Percentiles rank a stretch among this genome's conserved stretches.
Conservation (phyloP, 2,329 filamentous ascomycete genomes). For the Colletotrichum cordylinicola region DNA sequence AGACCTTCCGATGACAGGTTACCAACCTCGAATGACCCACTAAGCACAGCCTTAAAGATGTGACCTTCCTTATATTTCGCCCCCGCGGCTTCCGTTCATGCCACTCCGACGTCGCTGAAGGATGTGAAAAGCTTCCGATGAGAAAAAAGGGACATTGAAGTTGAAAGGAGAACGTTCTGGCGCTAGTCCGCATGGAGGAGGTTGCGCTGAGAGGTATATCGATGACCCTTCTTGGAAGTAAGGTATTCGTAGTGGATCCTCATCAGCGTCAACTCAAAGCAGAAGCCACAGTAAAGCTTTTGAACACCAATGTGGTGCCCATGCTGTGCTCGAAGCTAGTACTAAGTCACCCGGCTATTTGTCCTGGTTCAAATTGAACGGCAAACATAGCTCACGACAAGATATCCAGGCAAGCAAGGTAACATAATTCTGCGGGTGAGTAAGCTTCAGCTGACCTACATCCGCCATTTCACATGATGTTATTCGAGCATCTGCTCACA, state of each 20-base stretch:
- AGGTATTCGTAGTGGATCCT: neutral
- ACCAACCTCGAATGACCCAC: neutral
- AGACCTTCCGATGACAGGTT: neutral
- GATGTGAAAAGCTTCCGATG: neutral
- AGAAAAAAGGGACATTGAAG: neutral
- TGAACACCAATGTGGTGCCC: rapidly evolving
- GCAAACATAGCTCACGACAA: neutral
- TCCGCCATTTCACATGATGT: neutral
- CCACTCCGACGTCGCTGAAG: neutral
- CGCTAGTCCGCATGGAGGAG: neutral
- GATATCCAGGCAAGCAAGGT: neutral
- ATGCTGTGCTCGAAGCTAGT: neutral
- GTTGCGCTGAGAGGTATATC: neutral
- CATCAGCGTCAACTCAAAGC: neutral
- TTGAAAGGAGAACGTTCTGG: neutral
- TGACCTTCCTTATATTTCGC: neutral
- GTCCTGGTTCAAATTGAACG: neutral
- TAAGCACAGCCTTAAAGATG: neutral
- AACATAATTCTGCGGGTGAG: rapidly evolving
- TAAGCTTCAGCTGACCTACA: rapidly evolving
- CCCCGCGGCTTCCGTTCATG: neutral
- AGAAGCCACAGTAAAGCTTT: neutral
- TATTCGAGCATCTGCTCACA: neutral
- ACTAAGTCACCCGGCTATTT: neutral
- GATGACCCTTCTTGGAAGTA: neutral